A percentile compares a stretch with the other conserved stretches of the same genome.
Conservation (phyloP, 805 yeast genomes). For the Zygoascus biomembranicola region DNA sequence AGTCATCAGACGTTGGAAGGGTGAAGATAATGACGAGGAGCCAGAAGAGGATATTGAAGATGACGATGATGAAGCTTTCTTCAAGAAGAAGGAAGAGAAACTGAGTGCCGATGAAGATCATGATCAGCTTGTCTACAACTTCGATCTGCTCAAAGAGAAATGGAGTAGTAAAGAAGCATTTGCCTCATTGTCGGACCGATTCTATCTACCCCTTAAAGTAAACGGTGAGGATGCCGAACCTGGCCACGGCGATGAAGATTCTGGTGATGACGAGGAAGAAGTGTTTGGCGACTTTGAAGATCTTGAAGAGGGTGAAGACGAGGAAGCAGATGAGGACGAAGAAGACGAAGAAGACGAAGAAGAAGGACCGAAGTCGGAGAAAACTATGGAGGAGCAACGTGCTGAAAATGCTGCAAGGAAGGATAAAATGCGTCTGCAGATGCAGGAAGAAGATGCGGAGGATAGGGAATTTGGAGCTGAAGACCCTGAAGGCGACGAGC, state of each 20-base stretch:
- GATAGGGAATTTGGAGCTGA: conserved; percentile 66
- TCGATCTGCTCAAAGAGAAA: conserved; percentile 10
- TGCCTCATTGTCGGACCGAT: conserved; percentile 12
- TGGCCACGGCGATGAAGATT: conserved; percentile 15
- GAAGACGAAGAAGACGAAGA: conserved; percentile 30
- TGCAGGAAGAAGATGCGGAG: conserved; percentile 72
- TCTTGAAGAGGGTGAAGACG: conserved; percentile 26
- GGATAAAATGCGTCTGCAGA: conserved; percentile 79
- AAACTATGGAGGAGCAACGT: conserved; percentile 65
- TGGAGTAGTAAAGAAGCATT: conserved; percentile 17
- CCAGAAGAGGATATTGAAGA: conserved; percentile 21
- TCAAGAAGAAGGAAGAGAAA: conserved; percentile 18
- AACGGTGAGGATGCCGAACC: conserved; percentile 18
- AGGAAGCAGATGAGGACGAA: conserved; percentile 23
- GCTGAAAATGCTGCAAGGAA: conserved; percentile 79
- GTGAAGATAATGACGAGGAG: conserved; percentile 17
- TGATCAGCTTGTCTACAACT: conserved; percentile 10
- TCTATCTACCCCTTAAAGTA: conserved; percentile 16
- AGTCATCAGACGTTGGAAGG: conserved; percentile 25
- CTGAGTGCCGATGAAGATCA: conserved; percentile 12
- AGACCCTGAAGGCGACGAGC: conserved; percentile 65
- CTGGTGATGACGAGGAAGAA: conserved; percentile 28
- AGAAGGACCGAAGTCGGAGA: conserved; percentile 30
- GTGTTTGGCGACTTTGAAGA: conserved; percentile 37
- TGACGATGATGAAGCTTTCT: conserved; percentile 28